These are phyloP conservation scores for Blastomyces percursus DNA, from an alignment of 2,329 filamentous ascomycete genomes.

Conservation along the genomic window DNA sequence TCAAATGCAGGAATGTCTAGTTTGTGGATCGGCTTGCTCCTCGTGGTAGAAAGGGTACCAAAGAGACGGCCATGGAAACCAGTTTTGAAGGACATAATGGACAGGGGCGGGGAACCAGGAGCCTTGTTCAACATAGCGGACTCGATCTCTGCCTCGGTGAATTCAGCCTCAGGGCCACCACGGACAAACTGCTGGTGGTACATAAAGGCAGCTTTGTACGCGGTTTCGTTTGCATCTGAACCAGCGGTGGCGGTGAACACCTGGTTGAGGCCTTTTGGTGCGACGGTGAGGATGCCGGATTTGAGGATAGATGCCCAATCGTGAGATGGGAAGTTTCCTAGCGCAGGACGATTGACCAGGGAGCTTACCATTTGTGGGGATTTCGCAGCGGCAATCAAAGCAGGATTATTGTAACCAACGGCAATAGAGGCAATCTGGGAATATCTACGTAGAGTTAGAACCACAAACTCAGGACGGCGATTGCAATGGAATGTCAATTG, in stretches of 20 bases:
- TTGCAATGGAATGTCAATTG: not conserved
- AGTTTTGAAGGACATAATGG: slow-evolving; percentile 79
- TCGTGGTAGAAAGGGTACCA: slow-evolving; percentile 74
- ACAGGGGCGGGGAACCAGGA: slow-evolving; percentile 67
- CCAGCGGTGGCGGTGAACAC: slow-evolving; percentile 85
- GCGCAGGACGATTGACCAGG: slow-evolving; percentile 77
- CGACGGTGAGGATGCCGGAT: slow-evolving; percentile 68
- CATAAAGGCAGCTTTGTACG: slow-evolving; percentile 95
- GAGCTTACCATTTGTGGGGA: slow-evolving; percentile 69
- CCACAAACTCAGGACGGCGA: slow-evolving; percentile 2
- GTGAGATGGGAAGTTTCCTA: slow-evolving; percentile 80
- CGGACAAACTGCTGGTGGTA: slow-evolving; percentile 73
- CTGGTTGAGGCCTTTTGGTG: slow-evolving; percentile 72
- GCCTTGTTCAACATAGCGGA: slow-evolving; percentile 70
- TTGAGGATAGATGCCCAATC: slow-evolving; percentile 74
- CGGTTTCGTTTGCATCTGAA: slow-evolving; percentile 87
- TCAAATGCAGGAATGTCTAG: slow-evolving; percentile 89
- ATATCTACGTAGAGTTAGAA: slow-evolving; percentile 45
- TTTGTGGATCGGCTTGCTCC: slow-evolving; percentile 90
- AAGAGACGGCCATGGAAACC: slow-evolving; percentile 88
- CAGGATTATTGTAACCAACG: slow-evolving; percentile 83
- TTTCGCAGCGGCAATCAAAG: slow-evolving; percentile 56
- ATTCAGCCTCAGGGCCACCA: slow-evolving; percentile 65
- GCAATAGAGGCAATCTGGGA: slow-evolving; percentile 90
- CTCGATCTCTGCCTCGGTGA: slow-evolving; percentile 63